Percentiles rank a stretch among this genome's conserved stretches.
Conservation (phyloP, 768 basidiomycete species). For the Calocybe indica region DNA sequence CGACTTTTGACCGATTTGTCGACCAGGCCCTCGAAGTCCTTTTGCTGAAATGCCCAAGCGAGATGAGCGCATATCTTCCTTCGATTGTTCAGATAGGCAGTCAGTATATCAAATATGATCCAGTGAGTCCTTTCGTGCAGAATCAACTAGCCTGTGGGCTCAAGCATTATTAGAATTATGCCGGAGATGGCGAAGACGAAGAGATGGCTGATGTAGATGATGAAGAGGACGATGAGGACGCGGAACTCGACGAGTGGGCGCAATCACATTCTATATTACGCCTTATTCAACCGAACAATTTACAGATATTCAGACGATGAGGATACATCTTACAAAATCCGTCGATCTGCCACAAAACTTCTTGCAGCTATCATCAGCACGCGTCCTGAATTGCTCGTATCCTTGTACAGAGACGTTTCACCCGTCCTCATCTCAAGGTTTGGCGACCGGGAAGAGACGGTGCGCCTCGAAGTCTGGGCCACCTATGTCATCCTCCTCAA, state of each 20-base stretch:
- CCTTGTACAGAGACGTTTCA: constrained; percentile 80
- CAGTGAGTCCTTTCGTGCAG: constrained; percentile 43
- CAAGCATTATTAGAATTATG: constrained; percentile 38
- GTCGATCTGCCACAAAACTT: constrained; percentile 89
- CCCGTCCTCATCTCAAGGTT: constrained; percentile 89
- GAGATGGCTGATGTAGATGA: constrained; percentile 66
- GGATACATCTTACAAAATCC: constrained; percentile 96
- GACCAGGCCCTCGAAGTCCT: constrained; percentile 78
- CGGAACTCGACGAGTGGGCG: constrained; percentile 71
- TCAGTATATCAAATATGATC: constrained; percentile 88
- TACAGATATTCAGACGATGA: constrained; percentile 93
- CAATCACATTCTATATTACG: not conserved
- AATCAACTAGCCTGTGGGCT: not conserved
- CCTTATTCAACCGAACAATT: constrained; percentile 5
- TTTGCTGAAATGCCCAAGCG: constrained; percentile 76
- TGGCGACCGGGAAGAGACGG: constrained; percentile 92
- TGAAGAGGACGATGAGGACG: constrained; percentile 78
- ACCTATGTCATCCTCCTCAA: constrained; percentile 78
- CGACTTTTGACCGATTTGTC: constrained; percentile 1
- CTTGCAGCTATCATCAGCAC: constrained; percentile 82
- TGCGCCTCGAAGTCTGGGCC: constrained; percentile 87
- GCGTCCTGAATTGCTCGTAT: constrained; percentile 77
- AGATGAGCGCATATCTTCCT: constrained; percentile 67
- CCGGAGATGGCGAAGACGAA: constrained; percentile 44
- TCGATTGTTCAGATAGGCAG: constrained; percentile 65